Base-by-base conservation (phyloP, 177 flowering plant genomes). In the Vitis hybrid region DNA sequence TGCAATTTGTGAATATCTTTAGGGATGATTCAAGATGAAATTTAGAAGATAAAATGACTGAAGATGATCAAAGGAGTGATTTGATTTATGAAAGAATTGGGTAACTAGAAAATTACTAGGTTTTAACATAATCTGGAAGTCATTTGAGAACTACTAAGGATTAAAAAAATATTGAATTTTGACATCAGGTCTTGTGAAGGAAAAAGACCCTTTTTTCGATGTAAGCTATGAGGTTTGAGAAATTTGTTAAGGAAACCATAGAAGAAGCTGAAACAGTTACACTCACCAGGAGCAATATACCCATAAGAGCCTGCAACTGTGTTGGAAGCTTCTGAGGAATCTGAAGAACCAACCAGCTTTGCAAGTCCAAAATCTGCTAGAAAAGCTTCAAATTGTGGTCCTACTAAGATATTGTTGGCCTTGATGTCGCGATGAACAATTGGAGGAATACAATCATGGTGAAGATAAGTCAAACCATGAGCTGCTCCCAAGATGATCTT, bases 341-440 rank as follows among this genome's bases (percentile, higher is more conserved):
- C 85, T 58, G 79, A 60, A 48, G 79, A 66, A 62, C 73, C 72
- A 14, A 87, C 70, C 45, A 73, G 81, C 80, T 80, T 86, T 54
- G 95, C 92, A 3, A 90, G 84, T 23, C 95, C 95, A 72, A 88
- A 90, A 80, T 88, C 95, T 34, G 92, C 91, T 12, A 90, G 83
- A 63, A 72, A 86, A 61, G 91, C 83, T 73, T 88, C 89, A 62
- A 81, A 83, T 4, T 74, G 80, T 21, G 80, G 79, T 11, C 91
- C 90, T 3, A 90, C 74, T 70, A 90, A 76, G 70, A 90, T 84
- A 78, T 90, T 90, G 64, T 78, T 82, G 13, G 92, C 75, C 70
- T 90, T 90, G 75, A 90, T 78, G 56, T 90, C 92, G 1, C 92
- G 86, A 69, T 90, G 92, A 65, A 87, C 63, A 2, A 90, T 88